These are phyloP conservation scores for Arachnomyces sp. DNA, from an alignment of 2,329 filamentous ascomycete genomes.

Conservation along the genomic window DNA sequence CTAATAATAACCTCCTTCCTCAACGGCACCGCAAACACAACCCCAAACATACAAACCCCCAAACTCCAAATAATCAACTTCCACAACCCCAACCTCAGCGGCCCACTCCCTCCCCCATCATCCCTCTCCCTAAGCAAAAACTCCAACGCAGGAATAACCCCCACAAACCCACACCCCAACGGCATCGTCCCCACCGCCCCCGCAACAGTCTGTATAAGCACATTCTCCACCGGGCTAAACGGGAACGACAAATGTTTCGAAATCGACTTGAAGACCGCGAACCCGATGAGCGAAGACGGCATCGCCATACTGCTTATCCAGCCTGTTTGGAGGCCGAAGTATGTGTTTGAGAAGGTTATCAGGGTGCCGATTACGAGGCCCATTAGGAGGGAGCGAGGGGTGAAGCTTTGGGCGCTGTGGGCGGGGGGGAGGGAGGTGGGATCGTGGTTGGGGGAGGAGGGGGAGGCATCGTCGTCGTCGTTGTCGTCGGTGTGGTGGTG, in stretches of 20 bases:
- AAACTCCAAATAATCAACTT: conserved; percentile 85
- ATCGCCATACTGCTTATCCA: conserved; percentile 89
- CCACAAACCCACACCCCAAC: conserved; percentile 88
- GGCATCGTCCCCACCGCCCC: conserved; percentile 96
- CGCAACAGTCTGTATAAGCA: conserved; percentile 90
- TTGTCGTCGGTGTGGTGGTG: background rate
- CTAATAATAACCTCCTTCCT: conserved; percentile 85
- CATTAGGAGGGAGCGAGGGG: conserved; percentile 66
- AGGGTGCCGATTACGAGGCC: conserved; percentile 78
- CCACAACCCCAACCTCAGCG: conserved; percentile 61
- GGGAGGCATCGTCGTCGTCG: background rate
- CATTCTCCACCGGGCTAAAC: conserved; percentile 92
- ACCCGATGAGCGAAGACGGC: conserved; percentile 89
- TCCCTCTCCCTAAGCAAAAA: conserved; percentile 72
- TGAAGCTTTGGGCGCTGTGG: conserved; percentile 57
- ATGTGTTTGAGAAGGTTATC: conserved; percentile 96
- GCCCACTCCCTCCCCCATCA: conserved; percentile 72
- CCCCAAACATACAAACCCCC: conserved; percentile 91
- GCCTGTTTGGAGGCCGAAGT: conserved; percentile 91
- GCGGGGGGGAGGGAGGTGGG: background rate
- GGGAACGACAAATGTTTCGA: conserved; percentile 64
- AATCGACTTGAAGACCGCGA: conserved; percentile 81
- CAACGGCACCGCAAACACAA: conserved; percentile 89
- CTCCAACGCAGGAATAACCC: conserved; percentile 86
- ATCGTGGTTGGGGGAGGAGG: background rate